Base-by-base conservation (phyloP, 306 rosid genomes). In the Cicer judaicum region DNA sequence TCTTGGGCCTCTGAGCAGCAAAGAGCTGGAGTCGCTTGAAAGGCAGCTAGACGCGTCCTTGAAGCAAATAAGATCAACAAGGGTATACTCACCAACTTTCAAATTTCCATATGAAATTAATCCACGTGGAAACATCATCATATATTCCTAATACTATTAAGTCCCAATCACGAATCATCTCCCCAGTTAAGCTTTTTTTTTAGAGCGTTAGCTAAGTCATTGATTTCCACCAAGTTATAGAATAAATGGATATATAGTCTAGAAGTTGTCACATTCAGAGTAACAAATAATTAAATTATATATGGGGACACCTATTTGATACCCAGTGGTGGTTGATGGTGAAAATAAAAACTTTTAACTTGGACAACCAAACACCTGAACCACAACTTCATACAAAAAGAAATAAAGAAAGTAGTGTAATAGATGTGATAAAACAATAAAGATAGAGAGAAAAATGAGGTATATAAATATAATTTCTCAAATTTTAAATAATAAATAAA, bases 21-120 rank as follows among this genome's bases (percentile, higher is more conserved):
- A 88, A 83, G 97, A 94, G 64, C 97, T 94, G 1, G 99, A 94
- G 73, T 86, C 92, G 5, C 99, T 94, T 78, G 99, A 94, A 81
- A 94, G 92, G 82, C 97, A 94, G 85, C 89, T 94, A 52, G 99
- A 92, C 75, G 83, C 90, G 64, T 92, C 99, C 67, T 85, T 94
- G 82, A 90, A 90, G 85, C 99, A 87, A 79, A 92, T 94, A 52
- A 87, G 99, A 90, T 90, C 97, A 21, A 90, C 90, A 64, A 83
- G 99, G 99, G 97, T 91, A 89, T 24, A 24, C 34, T 21, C 43
- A 29, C 18, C 5, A 12, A 39, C 1, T 73, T 72, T 76, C 43
- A 4, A 36, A 41, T 11, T n/a, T 8, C 49, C 8, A 40, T 8
- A n/a, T 63, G 24, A 63, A n/a, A 59, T 59, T 59, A 2, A 24